Percentiles rank a stretch among this genome's conserved stretches.
Evolutionary conservation across 495 filamentous ascomycete species (phyloP).

Genomic region (Penicillium tannophilum): DNA sequence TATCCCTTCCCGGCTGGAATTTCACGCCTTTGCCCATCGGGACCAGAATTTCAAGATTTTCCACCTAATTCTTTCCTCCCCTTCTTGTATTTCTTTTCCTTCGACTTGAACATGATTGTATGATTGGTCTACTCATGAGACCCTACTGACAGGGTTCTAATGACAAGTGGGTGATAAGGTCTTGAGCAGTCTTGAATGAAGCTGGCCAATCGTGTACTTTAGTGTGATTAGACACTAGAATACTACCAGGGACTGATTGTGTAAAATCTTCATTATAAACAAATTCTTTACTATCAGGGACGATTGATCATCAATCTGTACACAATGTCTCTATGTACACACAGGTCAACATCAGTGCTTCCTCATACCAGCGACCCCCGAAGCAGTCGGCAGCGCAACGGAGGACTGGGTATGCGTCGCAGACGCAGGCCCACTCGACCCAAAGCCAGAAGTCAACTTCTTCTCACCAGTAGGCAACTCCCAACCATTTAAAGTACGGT

Average conservation of each 20-base stretch:
- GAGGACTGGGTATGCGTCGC: constrained; percentile 61
- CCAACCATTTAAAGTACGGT: constrained; percentile 52
- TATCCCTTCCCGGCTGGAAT: not conserved
- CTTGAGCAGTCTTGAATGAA: not conserved
- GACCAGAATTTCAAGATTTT: not conserved
- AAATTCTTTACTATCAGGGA: no score
- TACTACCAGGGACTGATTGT: not conserved
- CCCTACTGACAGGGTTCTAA: not conserved
- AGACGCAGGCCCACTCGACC: constrained; percentile 46
- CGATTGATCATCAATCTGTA: no score
- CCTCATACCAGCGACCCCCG: constrained; percentile 1
- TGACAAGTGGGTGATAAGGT: not conserved
- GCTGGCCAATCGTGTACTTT: not conserved
- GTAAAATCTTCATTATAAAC: no score
- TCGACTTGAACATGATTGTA: not conserved
- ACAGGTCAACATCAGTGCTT: not conserved
- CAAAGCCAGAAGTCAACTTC: constrained; percentile 45
- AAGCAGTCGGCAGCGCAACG: constrained; percentile 43
- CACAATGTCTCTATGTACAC: not conserved
- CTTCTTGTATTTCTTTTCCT: not conserved
- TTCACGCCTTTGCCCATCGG: not conserved
- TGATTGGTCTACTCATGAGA: not conserved
- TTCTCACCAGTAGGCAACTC: constrained; percentile 57
- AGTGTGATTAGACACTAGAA: not conserved
- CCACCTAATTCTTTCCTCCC: not conserved